Conservation (phyloP, 257 asterid genomes). For the Nicotiana sylvestris region DNA sequence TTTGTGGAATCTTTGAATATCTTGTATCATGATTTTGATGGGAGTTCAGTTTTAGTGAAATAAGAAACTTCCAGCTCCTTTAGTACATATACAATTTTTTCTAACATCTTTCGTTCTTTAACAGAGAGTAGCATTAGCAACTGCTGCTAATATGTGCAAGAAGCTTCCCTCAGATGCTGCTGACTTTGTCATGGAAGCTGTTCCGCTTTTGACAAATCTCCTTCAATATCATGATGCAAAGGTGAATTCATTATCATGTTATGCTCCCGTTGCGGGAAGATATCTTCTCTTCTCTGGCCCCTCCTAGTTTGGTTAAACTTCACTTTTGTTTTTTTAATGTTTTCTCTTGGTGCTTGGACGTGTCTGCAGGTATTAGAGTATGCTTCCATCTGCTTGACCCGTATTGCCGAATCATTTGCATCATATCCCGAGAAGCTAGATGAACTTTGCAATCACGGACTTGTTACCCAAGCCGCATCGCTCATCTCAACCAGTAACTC, state of each 20-base stretch:
- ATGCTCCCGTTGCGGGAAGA: background rate
- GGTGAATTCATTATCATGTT: constrained; percentile 36
- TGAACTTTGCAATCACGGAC: constrained; percentile 93
- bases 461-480: constrained; percentile 87
- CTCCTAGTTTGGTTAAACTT: background rate
- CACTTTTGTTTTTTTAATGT: constrained; percentile 11
- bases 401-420: constrained; percentile 97
- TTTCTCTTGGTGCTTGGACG: background rate
- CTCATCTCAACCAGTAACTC: constrained; percentile 79
- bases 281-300: background rate
- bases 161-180: constrained; percentile 96
- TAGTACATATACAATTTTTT: background rate
- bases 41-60: background rate
- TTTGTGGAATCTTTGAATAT: background rate
- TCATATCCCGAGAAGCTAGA: constrained; percentile 94
- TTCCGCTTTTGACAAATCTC: constrained; percentile 91
- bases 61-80: background rate
- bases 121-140: constrained; percentile 90
- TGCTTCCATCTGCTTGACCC: constrained; percentile 94
- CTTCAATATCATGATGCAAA: constrained; percentile 97
- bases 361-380: constrained; percentile 74
- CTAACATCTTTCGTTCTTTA: constrained; percentile 6
- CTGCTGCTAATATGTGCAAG: constrained; percentile 99
- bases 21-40: background rate
- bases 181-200: constrained; percentile 99